These are phyloP conservation scores for Cryptosporidium meleagridis DNA, from an alignment of 169 alveolate genomes.

Conservation along the genomic window DNA sequence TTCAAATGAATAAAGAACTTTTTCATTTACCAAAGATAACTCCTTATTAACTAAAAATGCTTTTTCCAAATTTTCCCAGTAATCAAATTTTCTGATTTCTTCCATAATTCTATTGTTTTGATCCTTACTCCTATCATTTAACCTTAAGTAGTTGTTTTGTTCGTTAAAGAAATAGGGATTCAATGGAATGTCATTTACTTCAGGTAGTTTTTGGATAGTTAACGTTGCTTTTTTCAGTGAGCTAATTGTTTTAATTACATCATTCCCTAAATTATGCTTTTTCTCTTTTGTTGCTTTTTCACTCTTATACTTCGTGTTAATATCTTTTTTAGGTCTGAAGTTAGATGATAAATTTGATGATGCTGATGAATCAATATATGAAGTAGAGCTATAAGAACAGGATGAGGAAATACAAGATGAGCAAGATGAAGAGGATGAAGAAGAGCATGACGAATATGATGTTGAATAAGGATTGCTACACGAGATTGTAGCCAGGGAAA, in stretches of 20 bases:
- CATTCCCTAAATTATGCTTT: neutral
- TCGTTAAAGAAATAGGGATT: conserved; percentile 18
- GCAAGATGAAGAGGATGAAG: conserved; percentile 29
- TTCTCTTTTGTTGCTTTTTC: too few species aligned
- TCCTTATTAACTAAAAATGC: neutral
- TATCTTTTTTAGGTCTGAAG: neutral
- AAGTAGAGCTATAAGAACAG: conserved; percentile 12
- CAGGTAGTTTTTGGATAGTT: conserved; percentile 25
- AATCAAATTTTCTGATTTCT: conserved; percentile 3
- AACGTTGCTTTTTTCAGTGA: neutral
- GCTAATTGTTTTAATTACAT: neutral
- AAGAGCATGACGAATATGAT: neutral
- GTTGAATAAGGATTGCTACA: neutral
- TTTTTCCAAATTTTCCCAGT: conserved; percentile 28
- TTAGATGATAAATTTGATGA: neutral
- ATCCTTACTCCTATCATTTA: neutral
- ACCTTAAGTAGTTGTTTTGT: neutral
- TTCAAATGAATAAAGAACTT: conserved; percentile 16
- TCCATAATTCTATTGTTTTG: neutral
- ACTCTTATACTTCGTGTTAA: neutral
- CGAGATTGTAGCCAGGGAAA: neutral
- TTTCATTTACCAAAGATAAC: neutral
- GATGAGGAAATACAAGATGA: conserved; percentile 36
- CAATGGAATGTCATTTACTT: conserved; percentile 26
- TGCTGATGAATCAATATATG: conserved; percentile 2